Percentiles rank a stretch among this genome's conserved stretches.
Evolutionary conservation across 306 rosid genomes (phyloP).

Genomic region (Cucurbita pepo): DNA sequence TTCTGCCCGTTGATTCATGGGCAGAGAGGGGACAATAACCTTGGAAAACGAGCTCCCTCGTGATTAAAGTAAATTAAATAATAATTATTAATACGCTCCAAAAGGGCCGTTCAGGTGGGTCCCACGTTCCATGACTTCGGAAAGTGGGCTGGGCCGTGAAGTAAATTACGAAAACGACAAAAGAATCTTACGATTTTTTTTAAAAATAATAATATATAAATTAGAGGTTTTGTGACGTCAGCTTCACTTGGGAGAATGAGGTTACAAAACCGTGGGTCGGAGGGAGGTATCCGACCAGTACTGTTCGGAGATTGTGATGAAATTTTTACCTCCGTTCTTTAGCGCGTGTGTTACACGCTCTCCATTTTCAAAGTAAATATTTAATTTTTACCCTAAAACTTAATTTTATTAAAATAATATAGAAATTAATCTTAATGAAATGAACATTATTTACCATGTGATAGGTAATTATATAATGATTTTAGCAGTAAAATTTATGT

Average conservation of each 20-base stretch:
- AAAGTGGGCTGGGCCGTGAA: slow-evolving; percentile 1
- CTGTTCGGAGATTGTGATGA: background rate
- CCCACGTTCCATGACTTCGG: background rate
- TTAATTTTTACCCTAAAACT: no score
- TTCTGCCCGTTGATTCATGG: slow-evolving; percentile 5
- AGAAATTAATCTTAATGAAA: no score
- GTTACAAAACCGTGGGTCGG: background rate
- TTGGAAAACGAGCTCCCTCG: background rate
- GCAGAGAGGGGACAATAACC: slow-evolving; percentile 5
- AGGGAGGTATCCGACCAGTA: background rate
- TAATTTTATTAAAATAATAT: no score
- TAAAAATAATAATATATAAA: background rate
- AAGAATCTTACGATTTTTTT: background rate
- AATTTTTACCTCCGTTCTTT: background rate
- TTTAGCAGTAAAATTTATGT: no score
- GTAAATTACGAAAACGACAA: background rate
- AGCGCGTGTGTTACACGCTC: background rate
- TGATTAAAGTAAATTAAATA: background rate
- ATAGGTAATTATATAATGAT: no score
- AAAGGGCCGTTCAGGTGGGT: background rate
- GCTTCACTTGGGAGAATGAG: background rate
- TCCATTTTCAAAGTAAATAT: background rate
- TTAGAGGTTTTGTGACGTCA: background rate
- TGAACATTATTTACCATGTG: no score
- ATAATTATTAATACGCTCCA: background rate